phyloP scores from a whole-genome alignment of 805 yeast genomes.

The Tetrapisispora pingtungensis region DNA sequence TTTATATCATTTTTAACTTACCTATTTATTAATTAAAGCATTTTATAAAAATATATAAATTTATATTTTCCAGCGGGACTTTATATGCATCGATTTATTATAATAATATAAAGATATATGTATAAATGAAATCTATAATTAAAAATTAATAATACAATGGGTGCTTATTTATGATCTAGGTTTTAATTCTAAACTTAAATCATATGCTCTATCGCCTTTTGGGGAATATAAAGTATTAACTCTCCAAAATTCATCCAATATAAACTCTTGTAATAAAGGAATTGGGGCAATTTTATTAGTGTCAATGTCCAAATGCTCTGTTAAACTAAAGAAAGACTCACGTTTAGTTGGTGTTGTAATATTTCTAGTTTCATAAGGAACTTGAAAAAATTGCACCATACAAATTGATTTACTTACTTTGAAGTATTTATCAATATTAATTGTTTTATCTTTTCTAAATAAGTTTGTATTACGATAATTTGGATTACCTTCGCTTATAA shows the following conservation, averaged over 20 bases:
- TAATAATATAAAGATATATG: not conserved
- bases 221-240: conserved; percentile 48
- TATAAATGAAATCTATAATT: no score
- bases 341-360: not conserved
- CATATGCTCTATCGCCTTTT: conserved; percentile 65
- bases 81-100: not conserved
- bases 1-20: not conserved
- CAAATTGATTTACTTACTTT: conserved; percentile 57
- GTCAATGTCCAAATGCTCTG: conserved; percentile 20
- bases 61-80: no score
- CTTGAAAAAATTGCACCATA: conserved; percentile 59
- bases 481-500: conserved; percentile 74
- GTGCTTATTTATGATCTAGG: not conserved
- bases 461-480: conserved; percentile 51
- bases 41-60: no score
- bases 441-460: conserved; percentile 38
- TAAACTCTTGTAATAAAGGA: conserved; percentile 37
- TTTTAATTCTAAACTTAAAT: conserved; percentile 47
- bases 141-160: not conserved
- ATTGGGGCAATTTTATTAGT: conserved; percentile 27
- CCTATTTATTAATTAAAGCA: not conserved
- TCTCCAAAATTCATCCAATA: conserved; percentile 61
- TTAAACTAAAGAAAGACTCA: conserved; percentile 6
- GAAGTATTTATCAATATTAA: conserved; percentile 65
- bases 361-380: conserved; percentile 35